These are phyloP conservation scores for Euptelea pleiosperma DNA, from an alignment of 164 flowering plant genomes.

Conservation along the genomic window DNA sequence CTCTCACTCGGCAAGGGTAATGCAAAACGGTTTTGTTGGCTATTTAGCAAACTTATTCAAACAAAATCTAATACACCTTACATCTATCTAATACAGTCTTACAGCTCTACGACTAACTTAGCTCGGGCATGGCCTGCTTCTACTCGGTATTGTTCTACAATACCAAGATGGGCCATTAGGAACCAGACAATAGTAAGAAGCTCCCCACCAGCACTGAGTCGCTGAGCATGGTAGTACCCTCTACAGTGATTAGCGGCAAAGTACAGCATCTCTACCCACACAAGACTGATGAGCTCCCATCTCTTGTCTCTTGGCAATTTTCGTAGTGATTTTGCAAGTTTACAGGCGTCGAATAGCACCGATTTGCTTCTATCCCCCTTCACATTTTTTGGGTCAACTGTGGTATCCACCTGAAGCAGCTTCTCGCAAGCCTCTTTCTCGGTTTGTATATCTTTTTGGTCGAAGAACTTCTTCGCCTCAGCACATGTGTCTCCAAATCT, in stretches of 20 bases:
- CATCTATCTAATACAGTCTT: too few relatives aligned
- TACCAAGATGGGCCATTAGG: constrained; percentile 21
- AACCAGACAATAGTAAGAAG: constrained; percentile 18
- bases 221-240: constrained; percentile 9
- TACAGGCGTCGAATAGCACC: constrained; percentile 23
- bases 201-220: constrained; percentile 16
- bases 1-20: too few relatives aligned
- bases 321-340: constrained; percentile 8
- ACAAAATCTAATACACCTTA: too few relatives aligned
- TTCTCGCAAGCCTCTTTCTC: constrained; percentile 10
- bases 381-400: constrained; percentile 15
- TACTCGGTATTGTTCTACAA: constrained; percentile 13
- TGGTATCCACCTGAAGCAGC: constrained; percentile 18
- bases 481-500: too few relatives aligned
- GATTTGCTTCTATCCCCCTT: constrained; percentile 28
- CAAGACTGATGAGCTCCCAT: constrained; percentile 8
- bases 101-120: not conserved
- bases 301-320: not conserved
- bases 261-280: constrained; percentile 17
- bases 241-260: constrained; percentile 16
- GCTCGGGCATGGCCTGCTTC: too few relatives aligned
- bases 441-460: not conserved
- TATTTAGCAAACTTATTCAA: too few relatives aligned
- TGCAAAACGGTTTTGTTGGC: too few relatives aligned
- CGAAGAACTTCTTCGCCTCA: constrained; percentile 16